Percentiles rank a stretch among this genome's conserved stretches.
These are phyloP conservation scores for Peronosclerospora sorghi DNA, from an alignment of 352 stramenopile genomes.

Conservation along the genomic window DNA sequence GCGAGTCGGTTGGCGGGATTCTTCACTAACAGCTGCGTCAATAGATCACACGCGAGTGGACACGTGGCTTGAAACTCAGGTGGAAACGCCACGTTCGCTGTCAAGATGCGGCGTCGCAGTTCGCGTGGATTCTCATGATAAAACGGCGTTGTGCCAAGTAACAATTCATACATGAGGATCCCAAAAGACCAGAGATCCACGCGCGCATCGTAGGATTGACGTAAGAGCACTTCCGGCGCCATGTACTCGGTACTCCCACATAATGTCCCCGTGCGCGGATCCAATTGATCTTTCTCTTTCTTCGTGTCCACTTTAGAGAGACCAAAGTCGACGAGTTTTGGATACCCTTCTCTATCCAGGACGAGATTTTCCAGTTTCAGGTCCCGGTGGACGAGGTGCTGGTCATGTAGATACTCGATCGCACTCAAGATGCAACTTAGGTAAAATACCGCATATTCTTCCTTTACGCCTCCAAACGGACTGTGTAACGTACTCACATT, in stretches of 20 bases:
- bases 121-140: constrained; percentile 73
- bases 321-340: constrained; percentile 72
- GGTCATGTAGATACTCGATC: constrained; percentile 61
- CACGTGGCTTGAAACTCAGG: constrained; percentile 30
- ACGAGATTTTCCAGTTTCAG: constrained; percentile 88
- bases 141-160: constrained; percentile 70
- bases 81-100: constrained; percentile 42
- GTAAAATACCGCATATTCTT: constrained; percentile 82
- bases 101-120: constrained; percentile 55
- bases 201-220: constrained; percentile 41
- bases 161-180: constrained; percentile 62
- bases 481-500: constrained; percentile 23
- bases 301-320: constrained; percentile 56
- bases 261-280: constrained; percentile 33
- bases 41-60: constrained; percentile 24
- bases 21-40: too few species aligned
- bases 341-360: constrained; percentile 82
- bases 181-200: constrained; percentile 71
- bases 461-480: constrained; percentile 32
- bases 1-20: too few species aligned
- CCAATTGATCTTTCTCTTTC: constrained; percentile 19
- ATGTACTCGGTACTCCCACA: constrained; percentile 76
- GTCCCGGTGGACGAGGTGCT: constrained; percentile 75
- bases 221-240: constrained; percentile 55
- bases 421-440: constrained; percentile 78